Evolutionary conservation across 2,329 filamentous ascomycete species (phyloP), one percentile per base, ranked within the genome.

Genomic region (Clonostachys sp.): DNA sequence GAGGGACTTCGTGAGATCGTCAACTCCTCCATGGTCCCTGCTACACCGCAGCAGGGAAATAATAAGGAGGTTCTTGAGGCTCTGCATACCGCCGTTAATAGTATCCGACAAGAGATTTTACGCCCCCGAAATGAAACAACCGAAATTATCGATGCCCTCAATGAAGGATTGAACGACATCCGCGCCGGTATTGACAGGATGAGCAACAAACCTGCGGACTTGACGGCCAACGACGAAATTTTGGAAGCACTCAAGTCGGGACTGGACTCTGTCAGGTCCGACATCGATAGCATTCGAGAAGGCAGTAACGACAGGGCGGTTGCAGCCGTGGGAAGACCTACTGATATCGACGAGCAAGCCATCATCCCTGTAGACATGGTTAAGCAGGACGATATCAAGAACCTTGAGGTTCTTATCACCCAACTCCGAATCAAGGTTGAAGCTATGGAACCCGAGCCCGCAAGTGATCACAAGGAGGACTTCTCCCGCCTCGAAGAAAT

Each of bases 211-310:
- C 88, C 91, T 6, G 73, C 82, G 1, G 91, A 95, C 57, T 78
- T 92, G 65, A 91, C 87, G 1, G 84, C 89, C 48, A 92, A 88
- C 50, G 89, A 95, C 53, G 91, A 96, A 65, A 91, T 96, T 45
- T 75, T 96, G 1, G 89, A 96, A 50, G 47, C 47, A 20, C 42
- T 51, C 7, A 95, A 87, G 62, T 78, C 84, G n/a, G 91, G 91
- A 0, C 73, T 97, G 9, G 83, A 87, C 41, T 79, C 78, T 38
- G 77, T 97, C 14, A 84, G 84, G 46, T 77, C 80, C 3, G 91
- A 96, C 44, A 88, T 96, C 53, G 87, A 91, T 48, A 76, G 77
- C 17, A 74, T 96, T 38, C 87, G 87, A n/a, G 81, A 86, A 20
- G 68, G 66, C 40, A 68, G 60, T 51, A 70, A 69, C 40, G 72